Conservation (phyloP, 805 yeast species). For the Tetrapisispora namnaoensis region DNA sequence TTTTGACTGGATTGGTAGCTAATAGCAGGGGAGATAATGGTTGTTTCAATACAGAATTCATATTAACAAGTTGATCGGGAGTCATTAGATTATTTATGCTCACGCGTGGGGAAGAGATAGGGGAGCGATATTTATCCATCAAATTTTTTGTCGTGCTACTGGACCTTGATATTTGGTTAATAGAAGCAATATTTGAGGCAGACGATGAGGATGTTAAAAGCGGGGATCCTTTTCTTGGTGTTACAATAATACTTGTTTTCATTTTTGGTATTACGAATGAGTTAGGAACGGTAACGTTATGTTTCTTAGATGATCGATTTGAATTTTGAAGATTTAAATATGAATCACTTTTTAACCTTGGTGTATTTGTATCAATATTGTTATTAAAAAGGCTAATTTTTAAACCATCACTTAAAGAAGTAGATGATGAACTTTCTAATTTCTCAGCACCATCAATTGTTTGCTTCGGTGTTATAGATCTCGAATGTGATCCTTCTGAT, state of each 20-base stretch:
- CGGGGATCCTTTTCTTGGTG: constrained; percentile 51
- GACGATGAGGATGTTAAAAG: constrained; percentile 24
- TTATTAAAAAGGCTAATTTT: not conserved
- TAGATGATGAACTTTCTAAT: not conserved
- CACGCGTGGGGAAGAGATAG: constrained; percentile 50
- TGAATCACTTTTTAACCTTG: not conserved
- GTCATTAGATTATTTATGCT: constrained; percentile 31
- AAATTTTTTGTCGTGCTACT: constrained; percentile 14
- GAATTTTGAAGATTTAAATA: not conserved
- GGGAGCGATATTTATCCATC: constrained; percentile 31
- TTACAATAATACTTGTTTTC: constrained; percentile 23
- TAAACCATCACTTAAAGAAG: not conserved
- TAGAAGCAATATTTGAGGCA: not conserved
- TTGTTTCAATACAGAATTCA: constrained; percentile 34
- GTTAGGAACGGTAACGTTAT: not conserved
- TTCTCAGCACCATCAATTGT: constrained; percentile 11
- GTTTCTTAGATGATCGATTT: not conserved
- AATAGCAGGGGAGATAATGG: constrained; percentile 76
- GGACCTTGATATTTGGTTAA: constrained; percentile 1
- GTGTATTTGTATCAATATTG: not conserved
- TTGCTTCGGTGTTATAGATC: constrained; percentile 42
- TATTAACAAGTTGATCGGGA: constrained; percentile 24
- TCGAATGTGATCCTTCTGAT: constrained; percentile 14
- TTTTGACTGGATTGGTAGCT: constrained; percentile 46
- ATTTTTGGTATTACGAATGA: constrained; percentile 13